Percentiles rank a stretch among this genome's conserved stretches.
phyloP scores from a whole-genome alignment of 441 rosid genomes.

The Dalechampia spathulata region DNA sequence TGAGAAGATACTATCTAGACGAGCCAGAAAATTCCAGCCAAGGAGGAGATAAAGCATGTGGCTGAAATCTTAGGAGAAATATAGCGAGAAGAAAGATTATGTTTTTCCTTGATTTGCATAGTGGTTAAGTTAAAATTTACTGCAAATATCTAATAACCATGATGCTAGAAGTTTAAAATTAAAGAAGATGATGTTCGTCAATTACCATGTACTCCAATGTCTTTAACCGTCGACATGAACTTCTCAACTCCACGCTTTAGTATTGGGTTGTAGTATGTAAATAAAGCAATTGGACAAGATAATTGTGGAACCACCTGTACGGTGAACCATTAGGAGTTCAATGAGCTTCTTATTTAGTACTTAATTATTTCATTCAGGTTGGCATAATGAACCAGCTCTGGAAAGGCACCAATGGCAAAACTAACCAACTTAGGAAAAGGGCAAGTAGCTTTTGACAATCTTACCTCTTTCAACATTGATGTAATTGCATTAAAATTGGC shows the following conservation, averaged over 20 bases:
- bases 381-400: background rate
- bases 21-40: too few relatives aligned
- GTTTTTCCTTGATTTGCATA: too few relatives aligned
- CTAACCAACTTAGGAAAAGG: background rate
- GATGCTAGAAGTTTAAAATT: background rate
- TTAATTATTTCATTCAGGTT: background rate
- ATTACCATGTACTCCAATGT: constrained; percentile 75
- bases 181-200: constrained; percentile 8
- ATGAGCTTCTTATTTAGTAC: background rate
- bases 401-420: background rate
- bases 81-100: too few relatives aligned
- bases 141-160: background rate
- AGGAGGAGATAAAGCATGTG: too few relatives aligned
- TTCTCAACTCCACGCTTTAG: constrained; percentile 66
- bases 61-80: too few relatives aligned
- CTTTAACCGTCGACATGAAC: constrained; percentile 59
- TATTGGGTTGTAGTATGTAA: constrained; percentile 85
- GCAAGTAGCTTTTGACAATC: background rate
- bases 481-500: constrained; percentile 64
- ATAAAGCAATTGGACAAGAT: constrained; percentile 76
- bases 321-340: constrained; percentile 10
- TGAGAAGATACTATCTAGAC: too few relatives aligned
- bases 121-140: background rate
- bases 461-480: constrained; percentile 83
- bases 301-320: constrained; percentile 67